Percentiles rank a stretch among this genome's conserved stretches.
Evolutionary conservation across 768 basidiomycete genomes (phyloP).

Genomic region (Solioccasus polychromus): DNA sequence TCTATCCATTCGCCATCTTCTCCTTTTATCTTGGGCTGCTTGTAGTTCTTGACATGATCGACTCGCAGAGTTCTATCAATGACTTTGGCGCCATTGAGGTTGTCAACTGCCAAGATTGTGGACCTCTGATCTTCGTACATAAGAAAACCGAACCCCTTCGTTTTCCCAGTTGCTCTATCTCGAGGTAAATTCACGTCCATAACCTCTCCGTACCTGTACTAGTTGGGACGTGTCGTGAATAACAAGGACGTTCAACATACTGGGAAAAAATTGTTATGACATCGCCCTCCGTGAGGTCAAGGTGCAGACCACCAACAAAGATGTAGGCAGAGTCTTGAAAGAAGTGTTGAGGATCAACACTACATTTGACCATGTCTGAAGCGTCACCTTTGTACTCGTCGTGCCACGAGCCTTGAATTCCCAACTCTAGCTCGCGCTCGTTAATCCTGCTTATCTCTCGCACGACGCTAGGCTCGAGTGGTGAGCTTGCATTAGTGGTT

Average conservation of each 20-base stretch:
- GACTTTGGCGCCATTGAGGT: conserved; percentile 92
- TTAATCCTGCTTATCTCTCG: conserved; percentile 94
- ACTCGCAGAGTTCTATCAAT: conserved; percentile 85
- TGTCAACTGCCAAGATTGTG: conserved; percentile 95
- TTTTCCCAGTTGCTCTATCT: conserved; percentile 89
- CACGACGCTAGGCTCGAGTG: conserved; percentile 61
- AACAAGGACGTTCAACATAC: conserved; percentile 45
- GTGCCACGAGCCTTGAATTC: conserved; percentile 81
- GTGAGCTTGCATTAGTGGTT: conserved; percentile 6
- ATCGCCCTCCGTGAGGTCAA: conserved; percentile 94
- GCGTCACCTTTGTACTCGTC: conserved; percentile 83
- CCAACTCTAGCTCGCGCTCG: conserved; percentile 81
- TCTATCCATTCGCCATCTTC: conserved; percentile 87
- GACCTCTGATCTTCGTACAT: conserved; percentile 99
- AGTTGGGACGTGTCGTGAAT: not conserved
- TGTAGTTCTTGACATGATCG: conserved; percentile 90
- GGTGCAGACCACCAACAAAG: conserved; percentile 85
- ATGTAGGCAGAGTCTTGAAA: conserved; percentile 87
- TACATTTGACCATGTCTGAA: not conserved
- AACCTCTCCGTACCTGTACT: conserved; percentile 86
- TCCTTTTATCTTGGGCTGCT: conserved; percentile 75
- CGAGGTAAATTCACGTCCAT: conserved; percentile 94
- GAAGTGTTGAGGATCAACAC: conserved; percentile 4
- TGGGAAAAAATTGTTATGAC: conserved; percentile 97
- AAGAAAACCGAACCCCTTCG: conserved; percentile 90